These are phyloP conservation scores for Mytilinidion resinicola DNA, from an alignment of 495 filamentous ascomycete species.

Conservation along the genomic window DNA sequence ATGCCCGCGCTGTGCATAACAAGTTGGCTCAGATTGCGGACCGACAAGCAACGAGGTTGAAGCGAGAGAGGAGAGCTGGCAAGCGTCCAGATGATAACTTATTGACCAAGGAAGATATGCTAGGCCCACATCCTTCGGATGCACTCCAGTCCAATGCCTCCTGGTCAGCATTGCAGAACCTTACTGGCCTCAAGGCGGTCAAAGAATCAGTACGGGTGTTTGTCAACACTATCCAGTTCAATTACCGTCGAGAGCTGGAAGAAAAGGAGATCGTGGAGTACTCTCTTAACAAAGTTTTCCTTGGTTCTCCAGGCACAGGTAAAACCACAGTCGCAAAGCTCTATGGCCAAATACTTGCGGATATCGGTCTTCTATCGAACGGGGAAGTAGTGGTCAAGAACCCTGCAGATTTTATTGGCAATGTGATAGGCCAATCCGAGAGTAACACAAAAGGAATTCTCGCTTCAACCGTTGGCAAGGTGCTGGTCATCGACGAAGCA, in stretches of 20 bases:
- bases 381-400: conserved; percentile 52
- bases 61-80: conserved; percentile 34
- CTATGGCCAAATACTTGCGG: conserved; percentile 38
- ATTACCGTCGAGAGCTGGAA: conserved; percentile 56
- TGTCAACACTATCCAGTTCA: conserved; percentile 52
- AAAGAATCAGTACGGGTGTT: conserved; percentile 55
- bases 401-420: conserved; percentile 66
- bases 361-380: conserved; percentile 33
- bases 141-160: conserved; percentile 31
- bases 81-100: conserved; percentile 31
- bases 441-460: conserved; percentile 67
- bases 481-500: conserved; percentile 72
- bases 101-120: conserved; percentile 30
- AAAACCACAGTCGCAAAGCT: conserved; percentile 73
- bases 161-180: conserved; percentile 53
- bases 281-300: conserved; percentile 63
- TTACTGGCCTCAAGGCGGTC: conserved; percentile 57
- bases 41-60: conserved; percentile 54
- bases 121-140: conserved; percentile 22
- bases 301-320: conserved; percentile 66
- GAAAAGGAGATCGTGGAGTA: conserved; percentile 52
- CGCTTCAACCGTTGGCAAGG: conserved; percentile 58
- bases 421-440: conserved; percentile 59
- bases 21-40: conserved; percentile 45
- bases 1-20: conserved; percentile 65